These are phyloP conservation scores for Monosporozyma servazzii DNA, from an alignment of 805 yeast genomes.

Conservation along the genomic window DNA sequence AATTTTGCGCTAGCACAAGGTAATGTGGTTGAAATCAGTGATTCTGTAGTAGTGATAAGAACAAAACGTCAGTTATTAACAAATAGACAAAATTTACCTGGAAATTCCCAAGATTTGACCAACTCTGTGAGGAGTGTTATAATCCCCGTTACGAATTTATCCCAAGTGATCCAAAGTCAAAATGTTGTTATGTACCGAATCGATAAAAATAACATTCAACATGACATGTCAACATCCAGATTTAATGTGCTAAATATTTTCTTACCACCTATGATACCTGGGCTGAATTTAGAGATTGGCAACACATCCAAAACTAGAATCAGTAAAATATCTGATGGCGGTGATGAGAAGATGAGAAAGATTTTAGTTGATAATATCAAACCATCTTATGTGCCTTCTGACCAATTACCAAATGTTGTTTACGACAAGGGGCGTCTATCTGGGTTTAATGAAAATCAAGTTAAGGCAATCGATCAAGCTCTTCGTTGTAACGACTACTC, in stretches of 20 bases:
- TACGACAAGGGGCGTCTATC: constrained; percentile 7
- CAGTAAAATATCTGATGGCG: constrained; percentile 27
- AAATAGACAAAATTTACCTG: constrained; percentile 16
- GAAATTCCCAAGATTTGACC: constrained; percentile 3
- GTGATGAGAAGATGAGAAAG: constrained; percentile 28
- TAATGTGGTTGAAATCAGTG: constrained; percentile 36
- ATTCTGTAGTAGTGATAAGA: constrained; percentile 38
- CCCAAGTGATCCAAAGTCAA: constrained; percentile 29
- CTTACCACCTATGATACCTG: constrained; percentile 29
- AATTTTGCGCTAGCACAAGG: constrained; percentile 70
- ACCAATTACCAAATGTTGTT: constrained; percentile 14
- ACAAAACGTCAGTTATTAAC: constrained; percentile 45
- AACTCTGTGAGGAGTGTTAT: constrained; percentile 12
- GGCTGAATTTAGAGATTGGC: constrained; percentile 22
- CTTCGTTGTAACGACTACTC: constrained; percentile 64
- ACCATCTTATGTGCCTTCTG: constrained; percentile 20
- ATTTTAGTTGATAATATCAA: constrained; percentile 28
- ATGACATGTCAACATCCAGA: constrained; percentile 68
- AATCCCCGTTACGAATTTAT: constrained; percentile 3
- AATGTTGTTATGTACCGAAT: constrained; percentile 42
- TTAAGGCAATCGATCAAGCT: constrained; percentile 55
- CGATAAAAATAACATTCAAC: constrained; percentile 71
- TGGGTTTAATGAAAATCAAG: constrained; percentile 62
- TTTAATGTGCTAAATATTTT: constrained; percentile 67
- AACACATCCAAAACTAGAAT: constrained; percentile 8